These are phyloP conservation scores for Suillus plorans DNA, from an alignment of 768 basidiomycete species.

Conservation along the genomic window DNA sequence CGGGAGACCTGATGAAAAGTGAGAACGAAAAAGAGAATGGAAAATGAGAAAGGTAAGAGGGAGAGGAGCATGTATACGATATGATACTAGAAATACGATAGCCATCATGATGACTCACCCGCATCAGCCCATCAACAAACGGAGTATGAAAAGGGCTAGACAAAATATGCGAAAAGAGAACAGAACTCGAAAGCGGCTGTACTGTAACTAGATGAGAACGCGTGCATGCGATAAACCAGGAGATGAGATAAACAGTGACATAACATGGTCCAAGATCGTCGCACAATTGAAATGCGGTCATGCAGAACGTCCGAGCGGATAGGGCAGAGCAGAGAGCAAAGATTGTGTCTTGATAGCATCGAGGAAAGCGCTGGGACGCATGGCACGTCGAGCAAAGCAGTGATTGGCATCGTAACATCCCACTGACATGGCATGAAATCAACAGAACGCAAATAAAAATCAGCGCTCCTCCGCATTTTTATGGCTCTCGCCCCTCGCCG, in stretches of 20 bases:
- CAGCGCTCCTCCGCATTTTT: conserved; percentile 20
- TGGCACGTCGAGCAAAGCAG: background rate
- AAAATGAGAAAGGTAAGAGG: conserved; percentile 7
- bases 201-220: conserved; percentile 21
- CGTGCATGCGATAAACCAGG: conserved; percentile 27
- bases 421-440: background rate
- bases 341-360: background rate
- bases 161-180: conserved; percentile 8
- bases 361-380: background rate
- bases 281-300: conserved; percentile 7
- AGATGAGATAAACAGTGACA: background rate
- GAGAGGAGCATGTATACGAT: background rate
- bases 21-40: background rate
- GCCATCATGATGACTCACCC: background rate
- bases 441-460: conserved; percentile 4
- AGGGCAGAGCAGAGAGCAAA: conserved; percentile 5
- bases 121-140: background rate
- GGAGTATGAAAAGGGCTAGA: background rate
- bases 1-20: background rate
- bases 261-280: conserved; percentile 21
- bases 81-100: conserved; percentile 3
- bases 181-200: conserved; percentile 21
- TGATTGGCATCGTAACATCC: background rate
- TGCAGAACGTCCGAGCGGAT: conserved; percentile 8
- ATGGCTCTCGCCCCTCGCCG: conserved; percentile 23